These are phyloP conservation scores for Zymoseptoria pseudotritici DNA, from an alignment of 2,329 filamentous ascomycete genomes.

Conservation along the genomic window DNA sequence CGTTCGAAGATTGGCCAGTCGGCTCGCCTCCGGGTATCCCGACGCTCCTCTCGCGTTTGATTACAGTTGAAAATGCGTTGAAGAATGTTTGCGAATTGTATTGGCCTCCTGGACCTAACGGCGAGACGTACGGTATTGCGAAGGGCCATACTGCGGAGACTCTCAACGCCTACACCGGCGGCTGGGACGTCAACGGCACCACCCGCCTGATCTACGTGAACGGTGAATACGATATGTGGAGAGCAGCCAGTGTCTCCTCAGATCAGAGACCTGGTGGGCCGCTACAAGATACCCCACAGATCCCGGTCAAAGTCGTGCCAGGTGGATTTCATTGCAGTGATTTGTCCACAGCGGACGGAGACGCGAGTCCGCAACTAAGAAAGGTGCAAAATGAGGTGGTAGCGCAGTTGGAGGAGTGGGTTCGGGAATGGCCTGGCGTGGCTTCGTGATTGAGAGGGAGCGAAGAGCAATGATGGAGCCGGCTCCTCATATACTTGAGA, in stretches of 20 bases:
- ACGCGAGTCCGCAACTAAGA: slow-evolving; percentile 41
- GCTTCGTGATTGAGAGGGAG: too few relatives aligned
- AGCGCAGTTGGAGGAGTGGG: slow-evolving; percentile 47
- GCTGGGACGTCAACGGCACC: slow-evolving; percentile 50
- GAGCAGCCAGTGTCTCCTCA: slow-evolving; percentile 46
- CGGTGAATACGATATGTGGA: slow-evolving; percentile 55
- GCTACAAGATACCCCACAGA: slow-evolving; percentile 38
- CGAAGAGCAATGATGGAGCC: too few relatives aligned
- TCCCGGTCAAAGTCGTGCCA: slow-evolving; percentile 48
- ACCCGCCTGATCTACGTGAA: slow-evolving; percentile 53
- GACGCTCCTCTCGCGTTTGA: slow-evolving; percentile 47
- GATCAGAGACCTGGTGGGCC: slow-evolving; percentile 50
- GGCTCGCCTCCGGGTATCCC: slow-evolving; percentile 41
- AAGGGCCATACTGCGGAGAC: slow-evolving; percentile 41
- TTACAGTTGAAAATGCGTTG: slow-evolving; percentile 43
- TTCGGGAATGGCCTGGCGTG: slow-evolving; percentile 36
- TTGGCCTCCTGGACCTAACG: slow-evolving; percentile 45
- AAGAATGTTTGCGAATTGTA: slow-evolving; percentile 48
- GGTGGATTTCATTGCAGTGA: slow-evolving; percentile 52
- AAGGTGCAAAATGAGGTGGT: slow-evolving; percentile 45
- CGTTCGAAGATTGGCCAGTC: slow-evolving; percentile 51
- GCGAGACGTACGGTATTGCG: slow-evolving; percentile 43
- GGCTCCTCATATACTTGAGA: too few relatives aligned
- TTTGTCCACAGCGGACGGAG: slow-evolving; percentile 40
- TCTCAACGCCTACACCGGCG: slow-evolving; percentile 48